These are phyloP conservation scores for Kalmanozyma brasiliensis DNA, from an alignment of 1,284 basidiomycete species.

Conservation along the genomic window DNA sequence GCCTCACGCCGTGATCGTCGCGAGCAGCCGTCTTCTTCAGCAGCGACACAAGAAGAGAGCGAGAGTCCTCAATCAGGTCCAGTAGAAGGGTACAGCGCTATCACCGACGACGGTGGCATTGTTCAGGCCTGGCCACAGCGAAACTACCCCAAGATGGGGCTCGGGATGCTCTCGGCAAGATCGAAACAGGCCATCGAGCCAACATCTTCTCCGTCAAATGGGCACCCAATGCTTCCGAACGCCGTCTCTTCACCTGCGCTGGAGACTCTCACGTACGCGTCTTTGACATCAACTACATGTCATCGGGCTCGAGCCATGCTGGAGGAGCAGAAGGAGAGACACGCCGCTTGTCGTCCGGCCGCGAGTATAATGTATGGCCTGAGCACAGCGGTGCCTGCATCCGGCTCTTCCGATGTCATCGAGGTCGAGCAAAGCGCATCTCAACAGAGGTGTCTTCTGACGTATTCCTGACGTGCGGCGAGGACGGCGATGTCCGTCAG, in stretches of 20 bases:
- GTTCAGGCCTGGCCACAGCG: slow-evolving; percentile 27
- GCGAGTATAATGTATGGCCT: slow-evolving; percentile 29
- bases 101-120: slow-evolving; percentile 5
- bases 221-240: slow-evolving; percentile 73
- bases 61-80: no score
- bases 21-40: slow-evolving; percentile 1
- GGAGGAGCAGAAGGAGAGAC: slow-evolving; percentile 9
- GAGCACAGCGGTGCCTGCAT: slow-evolving; percentile 47
- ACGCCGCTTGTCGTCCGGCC: slow-evolving; percentile 4
- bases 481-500: slow-evolving; percentile 77
- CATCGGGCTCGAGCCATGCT: neutral
- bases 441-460: slow-evolving; percentile 84
- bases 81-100: no score
- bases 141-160: slow-evolving; percentile 11
- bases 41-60: neutral
- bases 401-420: slow-evolving; percentile 61
- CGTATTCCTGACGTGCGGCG: slow-evolving; percentile 84
- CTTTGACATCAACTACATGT: slow-evolving; percentile 74
- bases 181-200: slow-evolving; percentile 72
- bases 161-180: slow-evolving; percentile 39
- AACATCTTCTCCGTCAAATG: slow-evolving; percentile 90
- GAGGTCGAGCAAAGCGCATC: slow-evolving; percentile 75
- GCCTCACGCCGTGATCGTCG: slow-evolving; percentile 1
- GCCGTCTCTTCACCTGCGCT: slow-evolving; percentile 76
- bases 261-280: slow-evolving; percentile 83